Evolutionary conservation across 2,329 filamentous ascomycete genomes (phyloP).

Genomic region (Phaeosphaeria sp.): DNA sequence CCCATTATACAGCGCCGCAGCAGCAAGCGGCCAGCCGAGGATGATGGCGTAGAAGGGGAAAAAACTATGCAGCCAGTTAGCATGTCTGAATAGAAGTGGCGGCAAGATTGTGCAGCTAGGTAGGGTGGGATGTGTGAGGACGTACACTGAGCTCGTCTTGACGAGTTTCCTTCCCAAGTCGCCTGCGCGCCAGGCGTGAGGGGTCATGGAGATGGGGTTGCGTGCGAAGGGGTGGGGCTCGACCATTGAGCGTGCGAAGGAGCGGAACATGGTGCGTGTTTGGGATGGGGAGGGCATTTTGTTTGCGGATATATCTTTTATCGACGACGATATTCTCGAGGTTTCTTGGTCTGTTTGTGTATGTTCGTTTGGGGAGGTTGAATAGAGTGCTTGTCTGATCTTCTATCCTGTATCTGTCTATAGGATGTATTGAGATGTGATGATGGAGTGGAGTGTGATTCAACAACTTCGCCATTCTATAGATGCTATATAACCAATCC

Average conservation of each 20-base stretch:
- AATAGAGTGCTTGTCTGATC: not conserved
- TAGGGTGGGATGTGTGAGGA: no score
- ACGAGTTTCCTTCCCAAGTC: slow-evolving; percentile 28
- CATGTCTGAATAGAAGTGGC: no score
- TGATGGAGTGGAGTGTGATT: not conserved
- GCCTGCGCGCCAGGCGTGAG: slow-evolving; percentile 33
- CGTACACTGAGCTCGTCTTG: slow-evolving; percentile 38
- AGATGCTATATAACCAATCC: not conserved
- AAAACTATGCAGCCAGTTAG: slow-evolving; percentile 20
- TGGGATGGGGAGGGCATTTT: slow-evolving; percentile 42
- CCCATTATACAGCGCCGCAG: slow-evolving; percentile 31
- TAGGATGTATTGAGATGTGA: slow-evolving; percentile 1
- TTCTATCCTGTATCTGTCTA: not conserved
- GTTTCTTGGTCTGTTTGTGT: no score
- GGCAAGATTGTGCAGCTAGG: no score
- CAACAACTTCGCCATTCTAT: not conserved
- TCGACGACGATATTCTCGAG: no score
- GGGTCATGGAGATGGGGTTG: slow-evolving; percentile 30
- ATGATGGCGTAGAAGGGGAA: slow-evolving; percentile 35
- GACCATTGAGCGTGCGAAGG: slow-evolving; percentile 38
- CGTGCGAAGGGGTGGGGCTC: slow-evolving; percentile 47
- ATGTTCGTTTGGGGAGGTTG: not conserved
- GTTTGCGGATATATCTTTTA: no score
- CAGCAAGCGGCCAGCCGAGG: slow-evolving; percentile 44
- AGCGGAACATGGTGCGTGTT: slow-evolving; percentile 40